Percentiles rank a stretch among this genome's conserved stretches.
phyloP scores from a whole-genome alignment of 305 asterid species.

The Fraxinus latifolia region DNA sequence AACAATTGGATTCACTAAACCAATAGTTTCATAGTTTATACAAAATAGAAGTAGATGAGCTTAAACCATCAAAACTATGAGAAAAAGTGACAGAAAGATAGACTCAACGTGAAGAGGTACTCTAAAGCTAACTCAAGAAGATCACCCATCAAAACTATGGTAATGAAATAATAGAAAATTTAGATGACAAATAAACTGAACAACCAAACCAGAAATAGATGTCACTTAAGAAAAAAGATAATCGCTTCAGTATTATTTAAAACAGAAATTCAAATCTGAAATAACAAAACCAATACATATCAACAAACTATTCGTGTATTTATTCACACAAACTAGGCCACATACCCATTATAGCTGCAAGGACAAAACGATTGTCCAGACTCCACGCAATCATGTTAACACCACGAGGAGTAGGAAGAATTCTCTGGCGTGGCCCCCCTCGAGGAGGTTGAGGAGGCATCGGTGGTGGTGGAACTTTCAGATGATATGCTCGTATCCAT shows the following conservation, averaged over 20 bases:
- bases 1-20: conserved; percentile 1
- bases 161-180: conserved; percentile 13
- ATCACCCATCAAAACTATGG: conserved; percentile 1
- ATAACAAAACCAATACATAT: conserved; percentile 4
- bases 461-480: conserved; percentile 98
- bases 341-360: conserved; percentile 99
- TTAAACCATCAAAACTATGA: conserved; percentile 9
- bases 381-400: conserved; percentile 99
- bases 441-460: conserved; percentile 96
- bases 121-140: neutral
- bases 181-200: neutral
- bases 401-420: conserved; percentile 98
- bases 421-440: conserved; percentile 98
- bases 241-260: neutral
- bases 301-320: conserved; percentile 1
- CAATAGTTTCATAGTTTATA: neutral
- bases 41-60: conserved; percentile 4
- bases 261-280: conserved; percentile 1
- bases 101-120: conserved; percentile 5
- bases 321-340: conserved; percentile 21
- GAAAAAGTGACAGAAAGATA: conserved; percentile 12
- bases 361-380: conserved; percentile 96
- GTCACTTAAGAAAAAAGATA: neutral
- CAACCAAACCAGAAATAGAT: neutral
- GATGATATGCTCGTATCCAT: conserved; percentile 93